Evolutionary conservation across 176 grass and related monocot genomes (phyloP).

Genomic region (Puya raimondii): DNA sequence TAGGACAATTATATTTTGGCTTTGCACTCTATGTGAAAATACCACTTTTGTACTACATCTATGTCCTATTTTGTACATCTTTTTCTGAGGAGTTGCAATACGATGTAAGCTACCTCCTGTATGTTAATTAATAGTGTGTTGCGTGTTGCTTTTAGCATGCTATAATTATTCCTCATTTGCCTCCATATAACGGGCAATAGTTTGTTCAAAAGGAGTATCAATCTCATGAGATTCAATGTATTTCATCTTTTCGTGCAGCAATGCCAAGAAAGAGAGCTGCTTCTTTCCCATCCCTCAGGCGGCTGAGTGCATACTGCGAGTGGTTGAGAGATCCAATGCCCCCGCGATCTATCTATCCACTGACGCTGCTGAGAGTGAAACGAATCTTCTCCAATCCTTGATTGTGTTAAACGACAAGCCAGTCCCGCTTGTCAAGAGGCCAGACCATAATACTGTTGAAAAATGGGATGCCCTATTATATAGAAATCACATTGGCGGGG

Average conservation of each 20-base stretch:
- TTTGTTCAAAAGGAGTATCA: neutral
- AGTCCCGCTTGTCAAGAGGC: conserved; percentile 77
- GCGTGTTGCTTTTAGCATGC: no score
- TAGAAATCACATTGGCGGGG: conserved; percentile 61
- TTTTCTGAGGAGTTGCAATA: no score
- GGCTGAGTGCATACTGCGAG: conserved; percentile 64
- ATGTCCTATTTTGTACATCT: no score
- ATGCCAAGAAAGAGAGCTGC: conserved; percentile 88
- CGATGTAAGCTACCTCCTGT: no score
- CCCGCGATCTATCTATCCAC: conserved; percentile 82
- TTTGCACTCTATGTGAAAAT: no score
- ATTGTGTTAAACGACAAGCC: conserved; percentile 57
- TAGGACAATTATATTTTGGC: no score
- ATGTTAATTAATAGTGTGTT: no score
- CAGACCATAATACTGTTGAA: conserved; percentile 54
- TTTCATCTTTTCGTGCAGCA: conserved; percentile 36
- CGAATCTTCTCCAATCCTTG: conserved; percentile 61
- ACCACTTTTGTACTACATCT: no score
- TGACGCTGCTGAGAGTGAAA: conserved; percentile 75
- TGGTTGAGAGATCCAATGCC: conserved; percentile 59
- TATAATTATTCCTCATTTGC: neutral
- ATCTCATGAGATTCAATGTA: conserved; percentile 7
- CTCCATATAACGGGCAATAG: neutral
- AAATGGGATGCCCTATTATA: conserved; percentile 93
- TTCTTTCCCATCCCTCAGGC: conserved; percentile 93